Conservation (phyloP, 352 stramenopile genomes). For the Phytophthora sojae region DNA sequence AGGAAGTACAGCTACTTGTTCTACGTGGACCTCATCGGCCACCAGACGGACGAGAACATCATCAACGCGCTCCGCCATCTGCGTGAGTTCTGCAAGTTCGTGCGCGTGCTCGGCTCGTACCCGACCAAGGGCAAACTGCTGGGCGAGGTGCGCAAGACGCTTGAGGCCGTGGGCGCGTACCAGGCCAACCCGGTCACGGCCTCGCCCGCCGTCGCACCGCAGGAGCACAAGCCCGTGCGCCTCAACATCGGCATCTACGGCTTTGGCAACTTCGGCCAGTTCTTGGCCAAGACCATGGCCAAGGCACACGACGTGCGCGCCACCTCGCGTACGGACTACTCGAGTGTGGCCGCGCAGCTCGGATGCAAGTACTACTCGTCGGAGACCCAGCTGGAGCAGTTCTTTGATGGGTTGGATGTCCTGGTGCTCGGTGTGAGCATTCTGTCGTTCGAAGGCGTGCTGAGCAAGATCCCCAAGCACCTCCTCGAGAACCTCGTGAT, state of each 20-base stretch:
- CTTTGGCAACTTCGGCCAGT: conserved; percentile 98
- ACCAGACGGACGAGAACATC: conserved; percentile 78
- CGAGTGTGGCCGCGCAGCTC: conserved; percentile 48
- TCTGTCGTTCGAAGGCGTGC: conserved; percentile 77
- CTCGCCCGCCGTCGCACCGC: conserved; percentile 33
- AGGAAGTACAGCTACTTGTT: conserved; percentile 88
- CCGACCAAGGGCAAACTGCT: conserved; percentile 77
- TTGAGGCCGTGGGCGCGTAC: conserved; percentile 61
- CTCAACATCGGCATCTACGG: conserved; percentile 97
- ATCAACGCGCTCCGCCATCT: conserved; percentile 87
- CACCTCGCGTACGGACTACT: conserved; percentile 91
- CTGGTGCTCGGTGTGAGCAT: conserved; percentile 92
- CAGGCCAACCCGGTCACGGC: conserved; percentile 35
- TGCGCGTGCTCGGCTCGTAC: conserved; percentile 90
- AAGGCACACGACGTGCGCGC: conserved; percentile 92
- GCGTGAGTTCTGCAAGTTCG: conserved; percentile 88
- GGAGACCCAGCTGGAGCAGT: conserved; percentile 81
- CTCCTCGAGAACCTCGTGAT: conserved; percentile 91
- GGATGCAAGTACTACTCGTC: conserved; percentile 73
- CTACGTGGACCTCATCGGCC: conserved; percentile 82
- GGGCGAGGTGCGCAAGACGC: conserved; percentile 59
- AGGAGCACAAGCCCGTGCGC: conserved; percentile 42
- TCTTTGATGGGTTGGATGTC: conserved; percentile 95
- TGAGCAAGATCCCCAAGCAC: conserved; percentile 68
- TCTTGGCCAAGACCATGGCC: conserved; percentile 95